These are phyloP conservation scores for Ceratocystis ficicola DNA, from an alignment of 2,329 filamentous ascomycete genomes.

Conservation along the genomic window DNA sequence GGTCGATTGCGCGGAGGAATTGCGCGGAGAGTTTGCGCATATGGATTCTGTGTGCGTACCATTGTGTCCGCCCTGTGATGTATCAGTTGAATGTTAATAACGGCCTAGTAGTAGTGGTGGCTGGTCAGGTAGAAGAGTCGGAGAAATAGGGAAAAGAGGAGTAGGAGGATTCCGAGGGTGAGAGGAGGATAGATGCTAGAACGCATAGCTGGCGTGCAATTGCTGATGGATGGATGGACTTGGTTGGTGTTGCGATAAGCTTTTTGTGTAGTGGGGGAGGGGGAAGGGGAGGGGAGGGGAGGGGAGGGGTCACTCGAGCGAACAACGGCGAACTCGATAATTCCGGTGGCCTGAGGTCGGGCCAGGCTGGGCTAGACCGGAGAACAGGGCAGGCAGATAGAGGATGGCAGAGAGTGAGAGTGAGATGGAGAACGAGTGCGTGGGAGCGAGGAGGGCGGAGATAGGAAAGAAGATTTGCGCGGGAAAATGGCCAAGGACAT, in stretches of 20 bases:
- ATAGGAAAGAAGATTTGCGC: conserved; percentile 8
- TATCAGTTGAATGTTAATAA: neutral
- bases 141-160: neutral
- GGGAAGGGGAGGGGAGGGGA: neutral
- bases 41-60: conserved; percentile 9
- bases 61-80: conserved; percentile 21
- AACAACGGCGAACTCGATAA: neutral
- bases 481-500: neutral
- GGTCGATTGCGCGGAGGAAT: conserved; percentile 4
- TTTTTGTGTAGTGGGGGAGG: neutral
- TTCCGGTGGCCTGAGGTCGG: neutral
- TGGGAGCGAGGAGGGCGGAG: neutral
- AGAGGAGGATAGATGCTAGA: neutral
- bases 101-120: neutral
- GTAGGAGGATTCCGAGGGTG: neutral
- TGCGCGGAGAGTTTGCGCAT: no score
- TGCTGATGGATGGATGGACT: no score
- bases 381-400: neutral
- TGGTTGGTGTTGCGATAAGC: neutral
- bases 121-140: neutral
- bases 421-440: neutral
- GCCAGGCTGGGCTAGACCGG: neutral
- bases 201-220: neutral
- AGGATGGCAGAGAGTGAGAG: neutral
- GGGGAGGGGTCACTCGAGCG: neutral